Conservation (phyloP, 2,329 filamentous ascomycete genomes). For the Paraconiothyrium brasiliense region DNA sequence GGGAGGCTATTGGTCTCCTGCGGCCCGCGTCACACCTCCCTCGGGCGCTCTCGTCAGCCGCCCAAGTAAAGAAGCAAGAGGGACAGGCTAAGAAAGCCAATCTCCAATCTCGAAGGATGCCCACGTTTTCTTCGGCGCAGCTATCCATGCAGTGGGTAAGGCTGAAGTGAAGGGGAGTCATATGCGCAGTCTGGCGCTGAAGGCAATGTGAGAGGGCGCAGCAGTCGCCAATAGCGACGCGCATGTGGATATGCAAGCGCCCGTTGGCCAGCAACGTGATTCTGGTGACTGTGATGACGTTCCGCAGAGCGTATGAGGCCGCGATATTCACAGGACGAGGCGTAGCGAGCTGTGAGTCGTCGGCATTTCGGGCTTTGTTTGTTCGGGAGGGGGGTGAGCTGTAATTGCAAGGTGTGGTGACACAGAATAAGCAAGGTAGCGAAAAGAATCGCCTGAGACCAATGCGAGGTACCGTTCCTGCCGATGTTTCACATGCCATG, state of each 20-base stretch:
- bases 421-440: conserved; percentile 19
- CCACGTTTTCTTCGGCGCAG: conserved; percentile 27
- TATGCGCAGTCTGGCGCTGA: conserved; percentile 12
- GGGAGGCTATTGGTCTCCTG: conserved; percentile 13
- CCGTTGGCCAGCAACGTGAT: conserved; percentile 19
- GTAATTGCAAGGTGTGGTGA: conserved; percentile 23
- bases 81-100: conserved; percentile 20
- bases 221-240: conserved; percentile 23
- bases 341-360: conserved; percentile 3
- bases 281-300: conserved; percentile 23
- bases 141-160: conserved; percentile 29
- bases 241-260: conserved; percentile 22
- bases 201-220: conserved; percentile 17
- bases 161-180: conserved; percentile 23
- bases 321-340: conserved; percentile 13
- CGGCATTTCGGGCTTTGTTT: conserved; percentile 5
- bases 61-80: conserved; percentile 13
- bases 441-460: conserved; percentile 26
- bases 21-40: conserved; percentile 13
- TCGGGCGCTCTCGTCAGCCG: conserved; percentile 21
- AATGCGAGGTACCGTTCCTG: conserved; percentile 28
- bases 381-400: conserved; percentile 5
- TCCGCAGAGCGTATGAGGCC: conserved; percentile 13
- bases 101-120: conserved; percentile 18
- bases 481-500: conserved; percentile 42